Percentiles rank a stretch among this genome's conserved stretches.
phyloP scores from a whole-genome alignment of 805 yeast genomes.

The Saturnispora besseyi region DNA sequence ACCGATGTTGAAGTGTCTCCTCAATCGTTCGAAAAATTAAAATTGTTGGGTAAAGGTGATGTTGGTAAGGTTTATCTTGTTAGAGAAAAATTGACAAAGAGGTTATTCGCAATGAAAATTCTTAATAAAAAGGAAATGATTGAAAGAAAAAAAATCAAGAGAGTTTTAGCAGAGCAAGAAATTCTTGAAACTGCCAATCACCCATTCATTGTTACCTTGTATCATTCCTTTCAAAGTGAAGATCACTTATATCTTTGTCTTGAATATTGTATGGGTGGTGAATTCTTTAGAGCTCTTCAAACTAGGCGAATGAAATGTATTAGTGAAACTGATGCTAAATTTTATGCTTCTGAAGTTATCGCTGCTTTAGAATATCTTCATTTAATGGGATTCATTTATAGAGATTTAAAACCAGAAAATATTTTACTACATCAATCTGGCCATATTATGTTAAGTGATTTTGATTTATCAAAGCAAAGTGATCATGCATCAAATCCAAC shows the following conservation, averaged over 20 bases:
- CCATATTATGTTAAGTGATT: conserved; percentile 95
- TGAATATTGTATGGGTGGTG: conserved; percentile 99
- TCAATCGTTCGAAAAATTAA: conserved; percentile 77
- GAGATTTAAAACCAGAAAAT: conserved; percentile 96
- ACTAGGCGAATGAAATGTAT: conserved; percentile 82
- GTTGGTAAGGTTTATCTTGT: conserved; percentile 96
- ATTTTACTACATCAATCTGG: conserved; percentile 92
- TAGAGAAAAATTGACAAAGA: conserved; percentile 64
- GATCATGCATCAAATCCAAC: conserved; percentile 70
- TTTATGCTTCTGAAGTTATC: conserved; percentile 93
- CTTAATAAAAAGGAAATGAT: conserved; percentile 89
- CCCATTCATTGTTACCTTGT: conserved; percentile 92
- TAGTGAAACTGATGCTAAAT: conserved; percentile 78
- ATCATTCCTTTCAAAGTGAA: conserved; percentile 93
- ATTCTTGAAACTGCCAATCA: conserved; percentile 91
- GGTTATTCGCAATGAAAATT: conserved; percentile 87
- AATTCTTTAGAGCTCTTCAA: conserved; percentile 91
- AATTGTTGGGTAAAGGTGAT: conserved; percentile 92
- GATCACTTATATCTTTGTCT: conserved; percentile 87
- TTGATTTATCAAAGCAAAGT: conserved; percentile 87
- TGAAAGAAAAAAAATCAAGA: conserved; percentile 84
- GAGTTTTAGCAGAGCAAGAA: conserved; percentile 95
- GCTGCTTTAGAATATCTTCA: conserved; percentile 95
- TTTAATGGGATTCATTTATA: conserved; percentile 91
- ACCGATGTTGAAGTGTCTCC: conserved; percentile 78